A percentile compares a stretch with the other conserved stretches of the same genome.
phyloP scores from a whole-genome alignment of 495 filamentous ascomycete genomes.

The Chaetomium fimeti region DNA sequence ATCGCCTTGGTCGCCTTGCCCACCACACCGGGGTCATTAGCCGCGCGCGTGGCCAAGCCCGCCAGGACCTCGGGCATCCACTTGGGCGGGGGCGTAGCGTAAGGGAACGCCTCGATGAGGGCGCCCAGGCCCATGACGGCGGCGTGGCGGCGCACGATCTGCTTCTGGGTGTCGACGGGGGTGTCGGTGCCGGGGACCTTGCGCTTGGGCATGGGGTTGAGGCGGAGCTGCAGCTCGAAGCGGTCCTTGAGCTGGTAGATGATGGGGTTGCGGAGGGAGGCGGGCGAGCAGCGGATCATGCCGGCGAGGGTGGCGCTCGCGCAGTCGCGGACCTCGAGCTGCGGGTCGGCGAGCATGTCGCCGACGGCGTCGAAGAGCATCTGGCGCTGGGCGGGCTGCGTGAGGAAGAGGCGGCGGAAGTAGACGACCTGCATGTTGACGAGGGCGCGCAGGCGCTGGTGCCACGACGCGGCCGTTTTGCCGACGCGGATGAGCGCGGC shows the following conservation, averaged over 20 bases:
- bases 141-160: slow-evolving; percentile 80
- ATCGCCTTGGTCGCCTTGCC: slow-evolving; percentile 97
- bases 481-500: slow-evolving; percentile 84
- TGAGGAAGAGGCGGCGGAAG: slow-evolving; percentile 95
- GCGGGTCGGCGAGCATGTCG: slow-evolving; percentile 86
- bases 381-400: slow-evolving; percentile 70
- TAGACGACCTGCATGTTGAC: slow-evolving; percentile 99
- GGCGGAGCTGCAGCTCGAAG: slow-evolving; percentile 71
- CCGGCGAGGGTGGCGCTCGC: slow-evolving; percentile 88
- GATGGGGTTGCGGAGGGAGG: slow-evolving; percentile 69
- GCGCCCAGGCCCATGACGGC: slow-evolving; percentile 91
- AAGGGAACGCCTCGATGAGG: slow-evolving; percentile 94
- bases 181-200: slow-evolving; percentile 66
- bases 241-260: slow-evolving; percentile 71
- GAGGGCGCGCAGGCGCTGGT: slow-evolving; percentile 91
- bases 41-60: slow-evolving; percentile 77
- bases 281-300: slow-evolving; percentile 98
- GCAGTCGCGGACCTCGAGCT: slow-evolving; percentile 92
- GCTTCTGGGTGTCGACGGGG: slow-evolving; percentile 71
- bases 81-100: slow-evolving; percentile 81
- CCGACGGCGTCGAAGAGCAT: slow-evolving; percentile 85
- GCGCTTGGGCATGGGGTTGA: slow-evolving; percentile 85
- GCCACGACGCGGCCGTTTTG: slow-evolving; percentile 83
- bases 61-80: slow-evolving; percentile 96
- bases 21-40: slow-evolving; percentile 85